Percentiles rank a stretch among this genome's conserved stretches.
These are phyloP conservation scores for Candida takata DNA, from an alignment of 805 yeast species.

Conservation along the genomic window DNA sequence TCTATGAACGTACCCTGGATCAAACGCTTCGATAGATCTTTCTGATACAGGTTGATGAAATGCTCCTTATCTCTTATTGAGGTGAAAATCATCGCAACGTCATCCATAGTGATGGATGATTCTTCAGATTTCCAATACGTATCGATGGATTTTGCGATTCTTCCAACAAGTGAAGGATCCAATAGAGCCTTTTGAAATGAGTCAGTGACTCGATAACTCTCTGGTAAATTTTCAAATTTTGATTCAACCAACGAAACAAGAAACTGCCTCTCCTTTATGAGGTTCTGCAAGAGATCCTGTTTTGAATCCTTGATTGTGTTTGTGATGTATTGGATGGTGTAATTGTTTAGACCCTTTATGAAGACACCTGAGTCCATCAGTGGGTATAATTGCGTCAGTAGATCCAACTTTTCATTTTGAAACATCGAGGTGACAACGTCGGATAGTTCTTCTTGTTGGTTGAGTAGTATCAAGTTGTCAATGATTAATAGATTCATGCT, in stretches of 20 bases:
- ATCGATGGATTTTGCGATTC: conserved; percentile 11
- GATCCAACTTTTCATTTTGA: conserved; percentile 2
- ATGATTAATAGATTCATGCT: conserved; percentile 3
- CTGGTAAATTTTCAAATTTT: too few relatives aligned
- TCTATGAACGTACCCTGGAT: conserved; percentile 9
- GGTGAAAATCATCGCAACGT: conserved; percentile 15
- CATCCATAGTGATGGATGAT: conserved; percentile 5
- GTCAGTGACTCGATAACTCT: too few relatives aligned
- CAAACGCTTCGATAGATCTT: conserved; percentile 18
- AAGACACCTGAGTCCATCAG: too few relatives aligned
- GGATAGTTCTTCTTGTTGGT: conserved; percentile 4
- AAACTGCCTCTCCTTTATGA: too few relatives aligned
- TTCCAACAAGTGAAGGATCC: neutral
- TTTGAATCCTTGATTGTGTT: too few relatives aligned
- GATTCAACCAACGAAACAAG: too few relatives aligned
- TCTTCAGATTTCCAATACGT: conserved; percentile 10
- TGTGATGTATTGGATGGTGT: too few relatives aligned
- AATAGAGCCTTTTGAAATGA: conserved; percentile 14
- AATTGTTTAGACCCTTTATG: too few relatives aligned
- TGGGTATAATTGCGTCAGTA: neutral
- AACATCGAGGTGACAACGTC: conserved; percentile 12
- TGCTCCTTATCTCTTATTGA: conserved; percentile 18
- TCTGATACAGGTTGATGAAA: conserved; percentile 15
- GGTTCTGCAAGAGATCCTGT: too few relatives aligned
- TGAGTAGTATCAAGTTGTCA: conserved; percentile 5